Evolutionary conservation across 805 yeast genomes (phyloP).

Genomic region (Clavispora santaluciae): DNA sequence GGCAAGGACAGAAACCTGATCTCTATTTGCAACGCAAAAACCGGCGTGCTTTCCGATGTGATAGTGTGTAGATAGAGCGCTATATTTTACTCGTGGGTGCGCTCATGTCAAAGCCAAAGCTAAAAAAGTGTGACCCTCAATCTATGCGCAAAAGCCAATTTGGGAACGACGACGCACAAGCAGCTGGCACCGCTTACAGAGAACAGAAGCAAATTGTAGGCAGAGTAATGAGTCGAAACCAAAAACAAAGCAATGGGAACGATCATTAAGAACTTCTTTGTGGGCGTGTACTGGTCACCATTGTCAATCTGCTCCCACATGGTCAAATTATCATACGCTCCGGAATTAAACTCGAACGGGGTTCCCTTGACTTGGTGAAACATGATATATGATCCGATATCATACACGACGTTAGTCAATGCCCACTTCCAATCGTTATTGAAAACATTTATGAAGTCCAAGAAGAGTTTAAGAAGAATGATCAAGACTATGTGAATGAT

Average conservation of each 20-base stretch:
- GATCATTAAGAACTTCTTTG: conserved; percentile 84
- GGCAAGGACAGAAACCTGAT: not conserved
- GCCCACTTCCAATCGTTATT: conserved; percentile 90
- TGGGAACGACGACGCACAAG: conserved; percentile 84
- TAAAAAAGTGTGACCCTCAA: conserved; percentile 56
- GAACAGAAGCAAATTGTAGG: conserved; percentile 76
- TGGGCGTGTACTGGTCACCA: conserved; percentile 96
- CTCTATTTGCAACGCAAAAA: not conserved
- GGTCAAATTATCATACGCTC: conserved; percentile 91
- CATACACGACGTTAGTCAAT: conserved; percentile 83
- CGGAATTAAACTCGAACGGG: conserved; percentile 94
- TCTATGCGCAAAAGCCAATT: conserved; percentile 78
- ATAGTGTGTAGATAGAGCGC: not conserved
- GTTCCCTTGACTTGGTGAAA: conserved; percentile 95
- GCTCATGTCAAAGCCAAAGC: not conserved
- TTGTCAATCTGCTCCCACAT: conserved; percentile 98
- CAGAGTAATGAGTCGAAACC: conserved; percentile 84
- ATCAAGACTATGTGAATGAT: conserved; percentile 83
- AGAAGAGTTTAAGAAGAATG: conserved; percentile 65
- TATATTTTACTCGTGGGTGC: not conserved
- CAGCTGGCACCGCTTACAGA: conserved; percentile 77
- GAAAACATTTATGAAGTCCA: conserved; percentile 75
- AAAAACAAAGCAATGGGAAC: conserved; percentile 90
- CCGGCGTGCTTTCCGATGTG: conserved; percentile 1
- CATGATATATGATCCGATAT: conserved; percentile 90